A percentile compares a stretch with the other conserved stretches of the same genome.
Evolutionary conservation across 768 basidiomycete genomes (phyloP).

Genomic region (Phanerodontia chrysosporium): DNA sequence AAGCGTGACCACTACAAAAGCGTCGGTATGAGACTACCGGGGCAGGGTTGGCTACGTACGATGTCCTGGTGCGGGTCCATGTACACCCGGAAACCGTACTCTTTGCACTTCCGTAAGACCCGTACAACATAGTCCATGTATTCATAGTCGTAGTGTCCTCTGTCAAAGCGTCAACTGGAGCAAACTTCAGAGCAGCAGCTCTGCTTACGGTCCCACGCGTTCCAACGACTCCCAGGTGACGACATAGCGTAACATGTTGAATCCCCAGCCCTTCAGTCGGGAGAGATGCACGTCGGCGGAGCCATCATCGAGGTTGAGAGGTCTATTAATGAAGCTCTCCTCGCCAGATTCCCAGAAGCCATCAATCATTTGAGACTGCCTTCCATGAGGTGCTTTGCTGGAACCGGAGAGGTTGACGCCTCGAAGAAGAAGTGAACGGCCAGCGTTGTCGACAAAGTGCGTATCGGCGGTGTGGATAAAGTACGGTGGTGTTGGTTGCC

Average conservation of each 20-base stretch:
- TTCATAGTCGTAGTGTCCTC: conserved; percentile 84
- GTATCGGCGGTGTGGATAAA: conserved; percentile 65
- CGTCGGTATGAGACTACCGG: neutral
- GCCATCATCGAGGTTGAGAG: conserved; percentile 81
- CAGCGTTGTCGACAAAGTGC: conserved; percentile 69
- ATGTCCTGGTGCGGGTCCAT: conserved; percentile 97
- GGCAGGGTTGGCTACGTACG: conserved; percentile 43
- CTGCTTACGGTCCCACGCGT: conserved; percentile 89
- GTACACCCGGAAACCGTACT: conserved; percentile 86
- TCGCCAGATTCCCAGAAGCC: conserved; percentile 84
- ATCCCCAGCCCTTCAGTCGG: conserved; percentile 90
- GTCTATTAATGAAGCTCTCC: conserved; percentile 69
- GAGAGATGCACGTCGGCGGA: conserved; percentile 82
- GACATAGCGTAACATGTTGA: conserved; percentile 77
- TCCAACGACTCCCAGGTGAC: conserved; percentile 96
- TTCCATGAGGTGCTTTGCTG: conserved; percentile 74
- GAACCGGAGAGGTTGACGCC: conserved; percentile 95
- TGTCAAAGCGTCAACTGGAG: conserved; percentile 27
- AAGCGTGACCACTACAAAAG: conserved; percentile 83
- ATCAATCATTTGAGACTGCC: conserved; percentile 63
- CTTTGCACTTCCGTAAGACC: conserved; percentile 86
- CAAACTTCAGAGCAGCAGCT: neutral
- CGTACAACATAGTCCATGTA: conserved; percentile 90
- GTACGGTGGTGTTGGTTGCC: conserved; percentile 39
- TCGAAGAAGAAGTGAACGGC: conserved; percentile 77